Evolutionary conservation across 306 rosid species (phyloP), one percentile per base, ranked within the genome.

Genomic region (Cotoneaster glaucophyllus): DNA sequence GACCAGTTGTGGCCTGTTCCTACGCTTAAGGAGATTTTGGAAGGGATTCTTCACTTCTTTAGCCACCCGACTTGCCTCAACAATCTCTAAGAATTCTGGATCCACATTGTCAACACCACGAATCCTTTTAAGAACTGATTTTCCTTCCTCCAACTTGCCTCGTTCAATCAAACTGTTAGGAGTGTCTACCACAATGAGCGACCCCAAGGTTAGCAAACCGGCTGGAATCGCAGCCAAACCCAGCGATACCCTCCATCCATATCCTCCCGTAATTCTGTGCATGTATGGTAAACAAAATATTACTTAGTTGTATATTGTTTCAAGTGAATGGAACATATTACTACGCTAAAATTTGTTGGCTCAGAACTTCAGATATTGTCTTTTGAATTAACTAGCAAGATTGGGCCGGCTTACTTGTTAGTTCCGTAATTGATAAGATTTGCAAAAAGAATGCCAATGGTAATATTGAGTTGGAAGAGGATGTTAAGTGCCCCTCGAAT

Each of bases 401-500:
- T 32, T 63, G 9, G n/a, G 11, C 18, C 21, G 44, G 70, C 69
- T 77, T 82, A 87, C 92, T 86, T 74, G 54, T 91, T 69, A 25
- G 93, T 87, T 63, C 76, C 83, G 71, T 80, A 90, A 45, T 88
- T 88, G 64, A 90, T 81, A 37, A 87, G 70, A 66, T 83, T 88
- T 18, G 93, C 96, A 8, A 85, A 48, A 11, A 90, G 86, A 74
- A 90, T 90, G 77, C 93, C 93, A 31, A 88, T 81, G 34, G 93
- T 90, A 74, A 87, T 74, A 66, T 90, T 77, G 11, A 90, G 77
- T 67, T 88, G 93, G 82, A 90, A 90, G 48, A 90, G 43, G 56
- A 88, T 88, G 83, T 90, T 88, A 2, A 90, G 89, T 11, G 93
- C 96, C 11, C 96, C 96, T 12, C 96, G 91, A 57, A 88, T 85